phyloP scores from a whole-genome alignment of 1,284 basidiomycete species.

The Ceratobasidium papillatum region DNA sequence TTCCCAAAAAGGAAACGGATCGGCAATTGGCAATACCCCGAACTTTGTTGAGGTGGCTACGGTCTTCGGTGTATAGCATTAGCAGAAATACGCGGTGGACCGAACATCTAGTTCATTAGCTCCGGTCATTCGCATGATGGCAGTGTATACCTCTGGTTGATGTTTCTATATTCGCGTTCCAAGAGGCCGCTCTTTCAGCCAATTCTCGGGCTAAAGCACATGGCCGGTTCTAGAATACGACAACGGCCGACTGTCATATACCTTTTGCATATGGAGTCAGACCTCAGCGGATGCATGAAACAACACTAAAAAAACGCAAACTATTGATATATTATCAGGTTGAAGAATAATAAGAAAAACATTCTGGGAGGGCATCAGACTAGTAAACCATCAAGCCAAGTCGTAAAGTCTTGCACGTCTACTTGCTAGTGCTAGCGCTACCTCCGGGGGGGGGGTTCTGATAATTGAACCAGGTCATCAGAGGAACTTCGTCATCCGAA shows the following conservation, averaged over 20 bases:
- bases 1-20: constrained; percentile 27
- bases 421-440: neutral
- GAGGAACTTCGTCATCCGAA: neutral
- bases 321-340: no score
- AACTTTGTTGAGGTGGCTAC: neutral
- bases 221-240: no score
- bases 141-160: neutral
- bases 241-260: no score
- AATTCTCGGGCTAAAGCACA: no score
- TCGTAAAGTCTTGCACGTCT: neutral
- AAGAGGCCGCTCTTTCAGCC: neutral
- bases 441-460: neutral
- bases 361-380: no score
- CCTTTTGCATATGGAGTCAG: no score
- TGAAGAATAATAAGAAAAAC: no score
- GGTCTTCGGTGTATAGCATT: neutral
- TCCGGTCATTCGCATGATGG: neutral
- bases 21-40: constrained; percentile 19
- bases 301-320: no score
- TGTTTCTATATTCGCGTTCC: neutral
- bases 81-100: neutral
- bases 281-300: no score
- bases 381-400: no score
- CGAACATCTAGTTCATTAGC: neutral
- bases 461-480: neutral